A percentile compares a stretch with the other conserved stretches of the same genome.
Conservation (phyloP, 805 yeast genomes). For the Suhomyces vadensis region DNA sequence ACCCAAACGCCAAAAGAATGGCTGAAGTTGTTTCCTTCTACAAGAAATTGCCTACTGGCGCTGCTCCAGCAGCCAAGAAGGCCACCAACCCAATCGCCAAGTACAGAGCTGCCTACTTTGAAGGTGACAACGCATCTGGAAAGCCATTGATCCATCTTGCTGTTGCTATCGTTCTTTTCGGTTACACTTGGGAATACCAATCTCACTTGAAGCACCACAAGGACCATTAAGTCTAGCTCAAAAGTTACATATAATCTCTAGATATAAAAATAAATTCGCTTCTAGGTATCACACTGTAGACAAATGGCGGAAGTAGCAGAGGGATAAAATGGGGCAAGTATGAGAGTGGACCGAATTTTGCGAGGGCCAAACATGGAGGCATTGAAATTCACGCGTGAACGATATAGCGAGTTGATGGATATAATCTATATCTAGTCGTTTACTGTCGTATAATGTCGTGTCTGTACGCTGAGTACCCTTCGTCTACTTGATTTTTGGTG, state of each 20-base stretch:
- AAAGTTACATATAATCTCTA: no score
- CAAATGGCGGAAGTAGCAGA: no score
- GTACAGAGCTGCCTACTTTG: conserved; percentile 84
- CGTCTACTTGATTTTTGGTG: no score
- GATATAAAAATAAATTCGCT: conserved; percentile 1
- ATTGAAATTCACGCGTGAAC: no score
- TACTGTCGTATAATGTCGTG: no score
- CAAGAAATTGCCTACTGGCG: conserved; percentile 93
- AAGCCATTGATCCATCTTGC: conserved; percentile 81
- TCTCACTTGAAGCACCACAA: conserved; percentile 68
- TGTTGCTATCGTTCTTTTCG: conserved; percentile 64
- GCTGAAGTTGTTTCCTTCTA: conserved; percentile 92
- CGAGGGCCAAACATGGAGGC: no score
- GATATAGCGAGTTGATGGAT: no score
- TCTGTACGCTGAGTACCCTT: no score
- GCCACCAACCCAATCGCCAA: conserved; percentile 64
- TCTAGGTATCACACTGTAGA: background rate
- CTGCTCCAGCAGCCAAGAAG: conserved; percentile 74
- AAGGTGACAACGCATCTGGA: conserved; percentile 81
- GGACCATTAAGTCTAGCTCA: background rate
- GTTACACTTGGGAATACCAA: conserved; percentile 92
- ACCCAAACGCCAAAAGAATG: conserved; percentile 97
- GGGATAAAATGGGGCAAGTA: no score
- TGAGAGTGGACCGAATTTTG: no score
- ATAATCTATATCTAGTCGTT: no score